phyloP scores from a whole-genome alignment of 176 grass and related monocot species.

The Hyparrhenia diplandra region DNA sequence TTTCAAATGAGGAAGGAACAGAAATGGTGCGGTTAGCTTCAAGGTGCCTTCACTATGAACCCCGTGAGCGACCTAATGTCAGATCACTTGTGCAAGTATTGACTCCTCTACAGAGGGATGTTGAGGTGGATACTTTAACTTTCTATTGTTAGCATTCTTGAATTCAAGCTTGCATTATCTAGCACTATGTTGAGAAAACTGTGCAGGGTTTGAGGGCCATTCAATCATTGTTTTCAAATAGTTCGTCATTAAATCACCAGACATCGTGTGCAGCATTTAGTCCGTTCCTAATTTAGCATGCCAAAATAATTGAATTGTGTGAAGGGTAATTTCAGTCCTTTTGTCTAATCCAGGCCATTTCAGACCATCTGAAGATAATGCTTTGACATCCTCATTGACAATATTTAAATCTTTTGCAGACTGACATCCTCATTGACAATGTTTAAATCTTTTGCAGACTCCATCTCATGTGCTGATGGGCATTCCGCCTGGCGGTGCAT shows the following conservation, averaged over 20 bases:
- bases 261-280: background rate
- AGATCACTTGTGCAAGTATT: conserved; percentile 82
- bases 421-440: conserved; percentile 8
- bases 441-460: conserved; percentile 51
- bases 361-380: background rate
- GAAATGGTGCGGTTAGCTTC: conserved; percentile 96
- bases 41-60: conserved; percentile 95
- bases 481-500: conserved; percentile 59
- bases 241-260: background rate
- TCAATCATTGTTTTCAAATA: background rate
- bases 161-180: conserved; percentile 9
- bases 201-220: background rate
- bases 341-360: background rate
- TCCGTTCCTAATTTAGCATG: background rate
- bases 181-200: conserved; percentile 1
- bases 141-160: background rate
- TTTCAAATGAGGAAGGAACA: conserved; percentile 95
- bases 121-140: conserved; percentile 56
- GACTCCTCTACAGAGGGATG: conserved; percentile 79
- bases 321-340: background rate
- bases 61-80: conserved; percentile 88
- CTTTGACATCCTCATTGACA: background rate
- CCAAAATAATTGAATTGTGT: background rate
- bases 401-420: conserved; percentile 51
- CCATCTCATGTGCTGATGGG: conserved; percentile 89